Percentiles rank a stretch among this genome's conserved stretches.
Evolutionary conservation across 2,329 filamentous ascomycete genomes (phyloP).

Genomic region (Cercospora sp.): DNA sequence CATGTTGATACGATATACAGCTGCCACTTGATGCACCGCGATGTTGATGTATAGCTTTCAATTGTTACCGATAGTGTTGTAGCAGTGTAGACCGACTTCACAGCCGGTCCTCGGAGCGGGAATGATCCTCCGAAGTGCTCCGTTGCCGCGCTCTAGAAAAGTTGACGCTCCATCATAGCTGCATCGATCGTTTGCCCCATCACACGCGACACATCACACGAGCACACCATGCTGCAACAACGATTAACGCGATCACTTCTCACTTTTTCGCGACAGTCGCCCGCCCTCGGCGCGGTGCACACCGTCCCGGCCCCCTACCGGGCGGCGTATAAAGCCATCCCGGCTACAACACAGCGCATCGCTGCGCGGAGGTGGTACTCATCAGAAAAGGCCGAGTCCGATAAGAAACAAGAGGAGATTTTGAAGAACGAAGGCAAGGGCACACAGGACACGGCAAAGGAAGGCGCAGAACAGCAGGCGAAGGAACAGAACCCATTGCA

Average conservation of each 20-base stretch:
- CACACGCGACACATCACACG: slow-evolving; percentile 10
- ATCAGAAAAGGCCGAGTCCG: slow-evolving; percentile 40
- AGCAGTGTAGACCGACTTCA: not conserved
- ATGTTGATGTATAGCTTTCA: slow-evolving; percentile 3
- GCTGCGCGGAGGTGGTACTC: slow-evolving; percentile 48
- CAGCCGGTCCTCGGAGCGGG: not conserved
- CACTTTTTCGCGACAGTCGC: slow-evolving; percentile 37
- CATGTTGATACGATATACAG: slow-evolving; percentile 51
- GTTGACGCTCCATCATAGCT: slow-evolving; percentile 4
- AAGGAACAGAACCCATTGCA: slow-evolving; percentile 53
- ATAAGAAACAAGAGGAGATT: slow-evolving; percentile 43
- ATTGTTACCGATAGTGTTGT: not conserved
- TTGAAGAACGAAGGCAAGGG: slow-evolving; percentile 41
- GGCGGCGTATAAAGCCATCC: slow-evolving; percentile 33
- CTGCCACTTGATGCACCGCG: slow-evolving; percentile 43
- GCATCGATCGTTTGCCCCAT: slow-evolving; percentile 8
- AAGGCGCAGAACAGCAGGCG: slow-evolving; percentile 35
- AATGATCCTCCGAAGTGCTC: not conserved
- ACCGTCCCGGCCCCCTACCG: slow-evolving; percentile 15
- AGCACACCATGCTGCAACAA: slow-evolving; percentile 51
- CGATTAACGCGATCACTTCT: slow-evolving; percentile 51
- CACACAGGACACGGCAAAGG: slow-evolving; percentile 39
- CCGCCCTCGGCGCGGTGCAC: slow-evolving; percentile 35
- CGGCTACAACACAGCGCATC: slow-evolving; percentile 35
- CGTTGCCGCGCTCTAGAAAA: slow-evolving; percentile 7